phyloP scores from a whole-genome alignment of 139 green algal species.

The Coelastrella sp. region DNA sequence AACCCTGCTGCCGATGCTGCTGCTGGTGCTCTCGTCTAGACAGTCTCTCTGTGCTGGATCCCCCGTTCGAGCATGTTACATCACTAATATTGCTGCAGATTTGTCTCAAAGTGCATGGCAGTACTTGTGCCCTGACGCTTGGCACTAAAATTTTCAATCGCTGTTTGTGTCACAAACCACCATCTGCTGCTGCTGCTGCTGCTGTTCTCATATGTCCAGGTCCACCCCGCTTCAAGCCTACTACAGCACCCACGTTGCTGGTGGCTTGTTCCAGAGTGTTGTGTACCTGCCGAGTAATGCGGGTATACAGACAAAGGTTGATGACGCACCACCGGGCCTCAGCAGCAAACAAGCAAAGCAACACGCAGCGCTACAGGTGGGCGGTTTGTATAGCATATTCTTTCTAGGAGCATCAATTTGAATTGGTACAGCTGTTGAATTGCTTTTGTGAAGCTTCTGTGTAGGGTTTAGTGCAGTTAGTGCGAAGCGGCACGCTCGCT shows the following conservation, averaged over 20 bases:
- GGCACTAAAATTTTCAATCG: too few relatives aligned
- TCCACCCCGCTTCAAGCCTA: conserved; percentile 35
- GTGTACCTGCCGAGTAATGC: conserved; percentile 34
- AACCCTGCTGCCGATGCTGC: too few relatives aligned
- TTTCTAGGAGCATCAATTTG: not conserved
- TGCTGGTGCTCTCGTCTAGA: too few relatives aligned
- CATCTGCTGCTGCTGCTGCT: not conserved
- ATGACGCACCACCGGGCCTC: not conserved
- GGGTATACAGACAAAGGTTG: conserved; percentile 6
- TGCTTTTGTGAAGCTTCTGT: not conserved
- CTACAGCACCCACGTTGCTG: conserved; percentile 22
- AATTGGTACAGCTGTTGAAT: not conserved
- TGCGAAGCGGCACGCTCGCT: too few relatives aligned
- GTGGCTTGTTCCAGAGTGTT: not conserved
- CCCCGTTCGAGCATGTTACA: too few relatives aligned
- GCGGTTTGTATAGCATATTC: not conserved
- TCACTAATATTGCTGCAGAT: too few relatives aligned
- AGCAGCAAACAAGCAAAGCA: conserved; percentile 39
- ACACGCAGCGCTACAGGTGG: conserved; percentile 7
- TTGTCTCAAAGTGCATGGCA: too few relatives aligned
- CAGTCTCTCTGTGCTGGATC: too few relatives aligned
- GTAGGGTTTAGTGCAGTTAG: not conserved
- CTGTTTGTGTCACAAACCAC: too few relatives aligned
- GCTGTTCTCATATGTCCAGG: not conserved
- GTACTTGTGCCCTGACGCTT: too few relatives aligned